Evolutionary conservation across 306 rosid species (phyloP).

Genomic region (Vigna angularis): DNA sequence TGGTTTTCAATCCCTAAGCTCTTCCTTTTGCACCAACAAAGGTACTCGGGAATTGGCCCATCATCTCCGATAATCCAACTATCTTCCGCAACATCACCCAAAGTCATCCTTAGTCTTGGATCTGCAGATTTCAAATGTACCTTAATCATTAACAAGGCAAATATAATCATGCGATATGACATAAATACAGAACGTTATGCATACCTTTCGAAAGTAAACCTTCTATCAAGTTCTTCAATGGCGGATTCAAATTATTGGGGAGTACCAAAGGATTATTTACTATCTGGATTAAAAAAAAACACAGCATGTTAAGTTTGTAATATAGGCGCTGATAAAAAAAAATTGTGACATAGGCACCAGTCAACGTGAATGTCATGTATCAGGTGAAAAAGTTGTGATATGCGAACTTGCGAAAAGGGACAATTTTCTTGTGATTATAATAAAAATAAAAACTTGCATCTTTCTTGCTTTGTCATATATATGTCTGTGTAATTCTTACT

Average conservation of each 20-base stretch:
- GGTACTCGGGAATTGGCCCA: constrained; percentile 77
- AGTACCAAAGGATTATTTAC: constrained; percentile 77
- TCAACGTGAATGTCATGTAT: not conserved
- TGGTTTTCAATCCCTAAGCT: constrained; percentile 48
- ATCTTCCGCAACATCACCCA: constrained; percentile 70
- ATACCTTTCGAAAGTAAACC: constrained; percentile 93
- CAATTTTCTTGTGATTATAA: constrained; percentile 1
- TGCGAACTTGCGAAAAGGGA: not conserved
- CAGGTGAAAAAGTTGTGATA: not conserved
- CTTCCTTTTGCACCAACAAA: constrained; percentile 89
- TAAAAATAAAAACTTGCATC: not conserved
- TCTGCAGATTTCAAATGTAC: constrained; percentile 59
- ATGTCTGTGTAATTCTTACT: constrained; percentile 52
- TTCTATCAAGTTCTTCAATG: constrained; percentile 69
- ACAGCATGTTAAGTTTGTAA: constrained; percentile 6
- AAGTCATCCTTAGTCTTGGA: constrained; percentile 75
- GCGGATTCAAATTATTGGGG: constrained; percentile 76
- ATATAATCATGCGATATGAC: not conserved
- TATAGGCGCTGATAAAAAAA: not conserved
- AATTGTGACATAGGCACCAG: not conserved
- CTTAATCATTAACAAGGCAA: not conserved
- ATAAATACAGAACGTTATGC: not conserved
- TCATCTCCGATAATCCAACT: constrained; percentile 81
- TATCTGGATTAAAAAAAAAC: constrained; percentile 67
- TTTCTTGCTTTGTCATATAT: constrained; percentile 74